phyloP scores from a whole-genome alignment of 106 monocot species.

The Narthecium ossifragum region DNA sequence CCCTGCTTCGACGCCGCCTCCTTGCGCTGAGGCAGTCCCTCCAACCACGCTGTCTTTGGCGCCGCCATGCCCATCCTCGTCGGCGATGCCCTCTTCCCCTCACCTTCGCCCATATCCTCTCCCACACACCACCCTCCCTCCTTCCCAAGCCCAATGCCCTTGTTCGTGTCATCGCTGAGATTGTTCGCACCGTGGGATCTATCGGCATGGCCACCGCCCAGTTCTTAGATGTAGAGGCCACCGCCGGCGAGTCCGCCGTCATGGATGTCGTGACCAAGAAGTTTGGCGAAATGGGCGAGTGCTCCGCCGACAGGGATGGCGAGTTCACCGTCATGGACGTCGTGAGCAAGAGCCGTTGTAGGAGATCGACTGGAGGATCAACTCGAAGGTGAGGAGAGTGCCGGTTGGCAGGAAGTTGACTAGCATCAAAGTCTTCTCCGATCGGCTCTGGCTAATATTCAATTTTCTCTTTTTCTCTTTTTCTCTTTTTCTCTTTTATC shows the following conservation, averaged over 20 bases:
- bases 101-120: slow-evolving; percentile 41
- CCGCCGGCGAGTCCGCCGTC: slow-evolving; percentile 12
- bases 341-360: no score
- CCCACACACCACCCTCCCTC: slow-evolving; percentile 30
- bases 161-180: slow-evolving; percentile 48
- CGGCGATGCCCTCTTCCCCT: slow-evolving; percentile 80
- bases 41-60: slow-evolving; percentile 60
- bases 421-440: no score
- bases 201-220: slow-evolving; percentile 87
- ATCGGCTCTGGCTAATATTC: no score
- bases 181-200: slow-evolving; percentile 66
- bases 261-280: slow-evolving; percentile 57
- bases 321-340: no score
- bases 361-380: no score
- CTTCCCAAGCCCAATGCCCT: slow-evolving; percentile 29
- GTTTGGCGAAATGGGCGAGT: slow-evolving; percentile 80
- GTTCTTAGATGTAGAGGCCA: slow-evolving; percentile 48
- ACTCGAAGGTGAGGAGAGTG: no score
- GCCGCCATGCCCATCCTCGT: slow-evolving; percentile 56
- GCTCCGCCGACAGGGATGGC: no score
- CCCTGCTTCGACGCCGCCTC: slow-evolving; percentile 77
- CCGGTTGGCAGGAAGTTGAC: no score
- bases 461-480: no score
- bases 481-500: no score
- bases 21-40: slow-evolving; percentile 57